A percentile compares a stretch with the other conserved stretches of the same genome.
phyloP scores from a whole-genome alignment of 768 basidiomycete genomes.

The Mycena latifolia region DNA sequence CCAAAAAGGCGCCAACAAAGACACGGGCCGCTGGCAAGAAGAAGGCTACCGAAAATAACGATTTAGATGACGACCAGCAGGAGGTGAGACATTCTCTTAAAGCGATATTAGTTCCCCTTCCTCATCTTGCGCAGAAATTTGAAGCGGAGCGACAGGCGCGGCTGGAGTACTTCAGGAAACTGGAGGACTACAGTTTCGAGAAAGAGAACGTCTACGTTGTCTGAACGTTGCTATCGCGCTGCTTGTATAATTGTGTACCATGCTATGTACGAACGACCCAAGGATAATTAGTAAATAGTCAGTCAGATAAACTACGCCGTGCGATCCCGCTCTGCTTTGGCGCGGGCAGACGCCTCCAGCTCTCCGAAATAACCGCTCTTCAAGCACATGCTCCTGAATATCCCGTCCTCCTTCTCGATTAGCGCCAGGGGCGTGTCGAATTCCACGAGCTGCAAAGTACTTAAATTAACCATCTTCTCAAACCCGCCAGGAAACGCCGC shows the following conservation, averaged over 20 bases:
- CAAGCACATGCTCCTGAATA: slow-evolving; percentile 65
- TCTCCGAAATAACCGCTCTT: slow-evolving; percentile 50
- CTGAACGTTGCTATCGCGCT: slow-evolving; percentile 42
- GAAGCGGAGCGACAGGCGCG: slow-evolving; percentile 63
- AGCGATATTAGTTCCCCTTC: neutral
- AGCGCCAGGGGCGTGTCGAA: slow-evolving; percentile 69
- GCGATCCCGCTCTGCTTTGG: slow-evolving; percentile 20
- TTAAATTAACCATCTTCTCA: neutral
- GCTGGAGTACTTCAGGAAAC: slow-evolving; percentile 64
- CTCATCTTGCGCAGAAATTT: slow-evolving; percentile 47
- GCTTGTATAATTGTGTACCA: neutral
- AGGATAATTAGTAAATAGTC: neutral
- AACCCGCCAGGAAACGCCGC: neutral
- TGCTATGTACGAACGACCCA: neutral
- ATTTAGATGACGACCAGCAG: slow-evolving; percentile 24
- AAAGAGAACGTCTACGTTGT: slow-evolving; percentile 72
- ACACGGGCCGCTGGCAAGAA: slow-evolving; percentile 24
- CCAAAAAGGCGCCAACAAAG: slow-evolving; percentile 12
- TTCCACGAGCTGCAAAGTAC: slow-evolving; percentile 42
- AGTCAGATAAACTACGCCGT: neutral
- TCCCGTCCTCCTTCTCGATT: slow-evolving; percentile 58
- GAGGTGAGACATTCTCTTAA: slow-evolving; percentile 9
- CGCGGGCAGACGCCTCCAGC: slow-evolving; percentile 26
- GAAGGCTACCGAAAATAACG: slow-evolving; percentile 27
- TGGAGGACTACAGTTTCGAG: slow-evolving; percentile 65